These are phyloP conservation scores for Psilocybe sp. DNA, from an alignment of 768 basidiomycete genomes.

Conservation along the genomic window DNA sequence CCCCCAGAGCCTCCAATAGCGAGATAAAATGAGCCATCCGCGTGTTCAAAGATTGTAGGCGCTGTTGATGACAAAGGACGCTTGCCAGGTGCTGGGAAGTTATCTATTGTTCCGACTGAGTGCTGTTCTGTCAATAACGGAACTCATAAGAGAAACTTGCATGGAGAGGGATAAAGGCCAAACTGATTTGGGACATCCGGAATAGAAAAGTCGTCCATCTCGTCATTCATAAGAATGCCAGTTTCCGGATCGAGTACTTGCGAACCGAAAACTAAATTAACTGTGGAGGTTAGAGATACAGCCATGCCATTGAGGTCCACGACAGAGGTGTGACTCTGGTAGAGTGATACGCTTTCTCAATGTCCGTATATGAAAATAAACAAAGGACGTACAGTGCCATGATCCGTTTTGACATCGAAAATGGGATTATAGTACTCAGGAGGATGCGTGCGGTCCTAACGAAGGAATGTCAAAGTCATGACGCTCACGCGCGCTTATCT, in stretches of 20 bases:
- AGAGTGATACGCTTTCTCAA: not conserved
- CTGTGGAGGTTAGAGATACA: conserved; percentile 81
- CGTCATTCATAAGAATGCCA: conserved; percentile 88
- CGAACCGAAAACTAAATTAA: conserved; percentile 90
- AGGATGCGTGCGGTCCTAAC: conserved; percentile 75
- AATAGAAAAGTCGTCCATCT: conserved; percentile 93
- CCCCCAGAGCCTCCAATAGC: conserved; percentile 88
- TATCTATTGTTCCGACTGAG: conserved; percentile 45
- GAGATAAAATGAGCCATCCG: conserved; percentile 69
- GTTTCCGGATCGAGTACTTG: conserved; percentile 83
- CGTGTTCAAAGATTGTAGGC: conserved; percentile 77
- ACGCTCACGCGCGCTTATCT: conserved; percentile 4
- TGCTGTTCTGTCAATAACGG: not conserved
- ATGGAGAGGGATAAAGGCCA: conserved; percentile 79
- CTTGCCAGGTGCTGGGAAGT: conserved; percentile 87
- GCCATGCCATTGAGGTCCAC: conserved; percentile 87
- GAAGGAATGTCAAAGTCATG: not conserved
- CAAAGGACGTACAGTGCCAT: conserved; percentile 70
- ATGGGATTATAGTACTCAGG: conserved; percentile 83
- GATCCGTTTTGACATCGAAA: conserved; percentile 74
- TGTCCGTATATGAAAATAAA: not conserved
- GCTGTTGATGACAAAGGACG: conserved; percentile 85
- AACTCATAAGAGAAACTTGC: conserved; percentile 34
- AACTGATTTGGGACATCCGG: conserved; percentile 85
- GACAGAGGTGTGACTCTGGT: conserved; percentile 79